Conservation (phyloP, 345 rosid genomes). For the Eucalyptus brandiana region DNA sequence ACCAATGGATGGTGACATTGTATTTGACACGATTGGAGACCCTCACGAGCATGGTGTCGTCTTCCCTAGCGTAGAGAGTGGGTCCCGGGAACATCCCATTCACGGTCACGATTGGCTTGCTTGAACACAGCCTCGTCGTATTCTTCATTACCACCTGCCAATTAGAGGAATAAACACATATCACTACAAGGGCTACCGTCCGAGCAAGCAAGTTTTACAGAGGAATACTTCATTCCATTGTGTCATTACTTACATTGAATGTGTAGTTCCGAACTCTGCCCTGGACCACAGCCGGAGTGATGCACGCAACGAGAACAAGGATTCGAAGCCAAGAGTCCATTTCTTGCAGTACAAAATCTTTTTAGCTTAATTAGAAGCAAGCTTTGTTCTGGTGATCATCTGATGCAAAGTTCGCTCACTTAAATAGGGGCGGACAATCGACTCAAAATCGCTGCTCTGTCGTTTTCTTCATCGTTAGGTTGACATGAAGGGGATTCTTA, state of each 20-base stretch:
- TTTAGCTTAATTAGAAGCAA: not conserved
- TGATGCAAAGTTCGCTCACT: not conserved
- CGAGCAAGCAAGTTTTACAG: not conserved
- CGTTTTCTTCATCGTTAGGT: conserved; percentile 54
- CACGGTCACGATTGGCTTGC: conserved; percentile 74
- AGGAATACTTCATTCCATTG: not conserved
- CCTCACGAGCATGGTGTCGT: conserved; percentile 65
- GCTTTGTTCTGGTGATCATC: not conserved
- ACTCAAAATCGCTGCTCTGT: conserved; percentile 21
- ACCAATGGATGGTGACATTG: conserved; percentile 87
- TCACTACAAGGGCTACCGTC: not conserved
- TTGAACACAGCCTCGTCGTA: conserved; percentile 55
- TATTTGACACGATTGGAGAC: conserved; percentile 79
- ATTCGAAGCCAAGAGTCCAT: conserved; percentile 28
- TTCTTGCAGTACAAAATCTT: not conserved
- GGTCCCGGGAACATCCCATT: conserved; percentile 86
- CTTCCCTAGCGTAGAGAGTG: conserved; percentile 86
- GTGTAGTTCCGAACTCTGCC: conserved; percentile 56
- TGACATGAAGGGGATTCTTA: conserved; percentile 29
- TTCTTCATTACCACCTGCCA: conserved; percentile 63
- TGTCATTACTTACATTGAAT: conserved; percentile 40
- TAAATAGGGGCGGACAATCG: not conserved
- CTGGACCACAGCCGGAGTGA: conserved; percentile 37
- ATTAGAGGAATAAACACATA: not conserved
- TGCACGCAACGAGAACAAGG: conserved; percentile 20